Base-by-base conservation (phyloP, 257 asterid genomes). In the Primulina tabacum region DNA sequence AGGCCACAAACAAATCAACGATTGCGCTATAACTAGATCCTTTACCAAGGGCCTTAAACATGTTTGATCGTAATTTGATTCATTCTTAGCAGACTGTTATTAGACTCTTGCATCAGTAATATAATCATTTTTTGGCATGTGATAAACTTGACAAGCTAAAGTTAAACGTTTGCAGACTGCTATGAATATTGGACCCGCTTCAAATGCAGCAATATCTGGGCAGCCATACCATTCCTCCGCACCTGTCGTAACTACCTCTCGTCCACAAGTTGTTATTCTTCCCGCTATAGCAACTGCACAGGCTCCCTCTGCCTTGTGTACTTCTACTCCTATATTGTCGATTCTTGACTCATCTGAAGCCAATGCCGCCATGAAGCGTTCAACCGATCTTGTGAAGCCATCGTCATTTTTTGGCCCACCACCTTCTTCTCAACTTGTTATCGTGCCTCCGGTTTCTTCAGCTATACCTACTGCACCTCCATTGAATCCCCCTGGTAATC, bases 331-430 rank as follows among this genome's bases (percentile, higher is more conserved):
- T 62, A 37, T 77, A 60, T 72, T 78, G 73, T 81, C 83, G 53
- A 73, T 67, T 64, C 76, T 77, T 78, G 83, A 74, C 50, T 64
- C 68, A 14, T 59, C 80, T 60, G 77, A 76, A 34, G 60, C 24
- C 52, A 63, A 34, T 14, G 75, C 70, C 72, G 76, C 80, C 14
- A 55, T 78, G 34, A 87, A 83, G 72, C 78, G 78, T 59, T 61
- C 92, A 24, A 76, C 92, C 62, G 87, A 87, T 83, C 86, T 92
- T 75, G 96, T 95, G 75, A 95, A 85, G 77, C 99, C 99, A 4
- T 89, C 99, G 0, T 70, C 89, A 2, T 95, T 95, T 74, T 89
- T 89, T 64, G 86, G 83, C 28, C 87, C 96, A 53, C 86, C 85
- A 59, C 77, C 92, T 75, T 71, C 89, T 26, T 71, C 95, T 68